These are phyloP conservation scores for Xylaria scruposa DNA, from an alignment of 495 filamentous ascomycete species.

Conservation along the genomic window DNA sequence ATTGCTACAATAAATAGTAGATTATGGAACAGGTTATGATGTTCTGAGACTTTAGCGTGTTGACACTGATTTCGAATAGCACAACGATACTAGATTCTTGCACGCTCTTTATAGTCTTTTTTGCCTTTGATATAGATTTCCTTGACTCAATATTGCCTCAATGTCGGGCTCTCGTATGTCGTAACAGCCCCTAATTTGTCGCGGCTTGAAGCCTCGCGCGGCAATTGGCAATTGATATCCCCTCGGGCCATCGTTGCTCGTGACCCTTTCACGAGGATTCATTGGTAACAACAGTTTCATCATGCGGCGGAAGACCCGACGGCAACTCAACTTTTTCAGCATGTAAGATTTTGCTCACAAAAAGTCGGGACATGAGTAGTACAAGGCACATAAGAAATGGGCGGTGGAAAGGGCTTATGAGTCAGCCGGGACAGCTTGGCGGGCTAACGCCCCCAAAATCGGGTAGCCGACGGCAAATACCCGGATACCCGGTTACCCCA, in stretches of 20 bases:
- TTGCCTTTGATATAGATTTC: not conserved
- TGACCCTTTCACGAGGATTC: not conserved
- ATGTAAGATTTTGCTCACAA: not conserved
- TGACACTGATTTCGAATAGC: not conserved
- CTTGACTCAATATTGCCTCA: not conserved
- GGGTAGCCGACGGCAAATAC: conserved; percentile 17
- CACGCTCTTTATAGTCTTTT: conserved; percentile 6
- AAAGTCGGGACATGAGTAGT: not conserved
- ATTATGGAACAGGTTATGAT: not conserved
- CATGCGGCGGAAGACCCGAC: not conserved
- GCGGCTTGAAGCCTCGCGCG: not conserved
- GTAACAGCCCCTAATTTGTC: not conserved
- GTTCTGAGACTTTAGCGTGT: not conserved
- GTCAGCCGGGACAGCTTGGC: conserved; percentile 16
- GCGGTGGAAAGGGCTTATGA: conserved; percentile 1
- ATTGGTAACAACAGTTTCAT: not conserved
- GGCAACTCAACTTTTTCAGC: conserved; percentile 2
- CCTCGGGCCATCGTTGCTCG: conserved; percentile 13
- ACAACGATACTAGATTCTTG: not conserved
- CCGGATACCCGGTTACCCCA: conserved; percentile 14
- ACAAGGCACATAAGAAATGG: not conserved
- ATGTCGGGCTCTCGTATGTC: not conserved
- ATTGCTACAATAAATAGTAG: not conserved
- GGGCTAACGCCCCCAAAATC: not conserved
- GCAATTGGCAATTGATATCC: conserved; percentile 18